These are phyloP conservation scores for Fraxinus floribunda DNA, from an alignment of 305 asterid genomes.

Conservation along the genomic window DNA sequence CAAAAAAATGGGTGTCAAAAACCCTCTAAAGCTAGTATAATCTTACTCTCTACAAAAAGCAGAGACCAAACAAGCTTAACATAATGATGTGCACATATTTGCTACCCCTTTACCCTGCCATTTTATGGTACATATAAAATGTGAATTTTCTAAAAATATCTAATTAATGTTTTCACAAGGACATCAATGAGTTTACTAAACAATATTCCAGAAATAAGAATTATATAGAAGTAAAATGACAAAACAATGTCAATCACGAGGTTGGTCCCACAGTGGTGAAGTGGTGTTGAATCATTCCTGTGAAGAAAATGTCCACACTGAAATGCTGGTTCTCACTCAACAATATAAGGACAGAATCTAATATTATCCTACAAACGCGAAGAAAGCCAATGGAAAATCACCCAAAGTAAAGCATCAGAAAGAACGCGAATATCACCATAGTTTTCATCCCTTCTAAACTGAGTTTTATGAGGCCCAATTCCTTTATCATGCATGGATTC, in stretches of 20 bases:
- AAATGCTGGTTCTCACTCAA: constrained; percentile 6
- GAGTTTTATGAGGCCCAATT: constrained; percentile 90
- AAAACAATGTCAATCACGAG: neutral
- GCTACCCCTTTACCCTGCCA: neutral
- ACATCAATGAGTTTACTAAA: neutral
- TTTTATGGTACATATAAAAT: neutral
- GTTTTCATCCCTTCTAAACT: constrained; percentile 90
- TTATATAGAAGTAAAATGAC: neutral
- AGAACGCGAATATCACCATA: constrained; percentile 53
- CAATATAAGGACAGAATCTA: neutral
- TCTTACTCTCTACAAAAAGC: neutral
- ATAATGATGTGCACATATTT: neutral
- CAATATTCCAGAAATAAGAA: neutral
- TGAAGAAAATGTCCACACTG: neutral
- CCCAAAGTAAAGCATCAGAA: constrained; percentile 1
- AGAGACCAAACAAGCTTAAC: neutral
- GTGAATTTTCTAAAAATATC: neutral
- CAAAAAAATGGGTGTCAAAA: too few relatives aligned
- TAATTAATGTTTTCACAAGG: neutral
- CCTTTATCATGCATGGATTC: constrained; percentile 85
- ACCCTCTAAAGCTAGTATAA: neutral
- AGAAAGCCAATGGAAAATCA: neutral
- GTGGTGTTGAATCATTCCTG: constrained; percentile 3
- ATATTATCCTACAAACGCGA: constrained; percentile 4
- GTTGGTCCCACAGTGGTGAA: neutral